A percentile compares a stretch with the other conserved stretches of the same genome.
Conservation (phyloP, 495 filamentous ascomycete species). For the Pyronema omphalodes region DNA sequence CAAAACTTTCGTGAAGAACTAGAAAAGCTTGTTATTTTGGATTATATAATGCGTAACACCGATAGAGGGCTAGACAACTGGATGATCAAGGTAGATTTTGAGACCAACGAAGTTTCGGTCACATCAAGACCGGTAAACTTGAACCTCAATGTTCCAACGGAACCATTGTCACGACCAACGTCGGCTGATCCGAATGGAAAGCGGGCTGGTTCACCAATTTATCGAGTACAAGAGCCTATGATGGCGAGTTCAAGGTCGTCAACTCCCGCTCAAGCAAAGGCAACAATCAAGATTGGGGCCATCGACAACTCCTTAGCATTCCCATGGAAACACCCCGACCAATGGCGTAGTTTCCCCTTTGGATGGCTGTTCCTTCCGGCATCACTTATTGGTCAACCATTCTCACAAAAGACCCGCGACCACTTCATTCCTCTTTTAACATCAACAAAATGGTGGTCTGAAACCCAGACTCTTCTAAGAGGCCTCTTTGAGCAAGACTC, state of each 20-base stretch:
- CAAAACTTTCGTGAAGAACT: constrained; percentile 87
- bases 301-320: constrained; percentile 97
- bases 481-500: constrained; percentile 74
- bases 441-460: constrained; percentile 89
- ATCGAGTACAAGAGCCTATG: constrained; percentile 70
- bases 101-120: constrained; percentile 63
- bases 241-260: constrained; percentile 40
- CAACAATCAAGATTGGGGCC: constrained; percentile 58
- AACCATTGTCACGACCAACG: constrained; percentile 30
- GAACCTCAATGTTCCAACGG: constrained; percentile 35
- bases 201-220: constrained; percentile 43
- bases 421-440: constrained; percentile 90
- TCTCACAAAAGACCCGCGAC: constrained; percentile 75
- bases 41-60: constrained; percentile 99
- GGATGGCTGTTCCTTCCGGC: constrained; percentile 97
- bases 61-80: constrained; percentile 95
- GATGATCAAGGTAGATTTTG: constrained; percentile 95
- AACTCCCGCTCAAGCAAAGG: constrained; percentile 36
- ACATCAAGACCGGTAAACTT: constrained; percentile 61
- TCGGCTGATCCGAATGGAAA: constrained; percentile 27
- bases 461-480: constrained; percentile 72
- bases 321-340: constrained; percentile 98
- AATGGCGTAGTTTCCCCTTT: constrained; percentile 81
- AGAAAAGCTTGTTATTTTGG: constrained; percentile 91
- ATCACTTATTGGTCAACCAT: constrained; percentile 86